Evolutionary conservation across 106 monocot genomes (phyloP).

Genomic region (Allium cepa): DNA sequence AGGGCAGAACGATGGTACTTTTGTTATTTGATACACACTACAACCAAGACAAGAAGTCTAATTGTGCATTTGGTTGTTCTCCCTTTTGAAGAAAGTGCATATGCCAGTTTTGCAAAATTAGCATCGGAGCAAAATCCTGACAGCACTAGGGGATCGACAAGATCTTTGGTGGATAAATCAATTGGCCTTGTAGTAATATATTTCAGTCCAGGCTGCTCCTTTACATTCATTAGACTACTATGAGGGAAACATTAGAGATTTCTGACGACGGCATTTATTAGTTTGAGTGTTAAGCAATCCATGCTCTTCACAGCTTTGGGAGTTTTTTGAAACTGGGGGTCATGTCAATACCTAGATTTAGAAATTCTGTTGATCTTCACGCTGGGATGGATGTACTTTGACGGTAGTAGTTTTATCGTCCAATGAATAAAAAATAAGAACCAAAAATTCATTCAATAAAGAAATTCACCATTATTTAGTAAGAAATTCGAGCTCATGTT

Average conservation of each 20-base stretch:
- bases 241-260: slow-evolving; percentile 89
- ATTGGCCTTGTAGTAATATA: slow-evolving; percentile 67
- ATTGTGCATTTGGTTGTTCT: slow-evolving; percentile 90
- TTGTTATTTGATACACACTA: slow-evolving; percentile 72
- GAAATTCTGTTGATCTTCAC: no score
- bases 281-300: no score
- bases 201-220: slow-evolving; percentile 94
- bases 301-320: no score
- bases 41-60: slow-evolving; percentile 92
- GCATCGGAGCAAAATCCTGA: slow-evolving; percentile 57
- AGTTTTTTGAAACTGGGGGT: no score
- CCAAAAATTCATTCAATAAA: no score
- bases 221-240: slow-evolving; percentile 68
- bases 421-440: no score
- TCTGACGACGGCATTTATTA: slow-evolving; percentile 36
- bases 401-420: no score
- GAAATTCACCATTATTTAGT: no score
- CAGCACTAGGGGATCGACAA: slow-evolving; percentile 27
- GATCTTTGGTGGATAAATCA: slow-evolving; percentile 43
- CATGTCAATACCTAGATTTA: no score
- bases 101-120: slow-evolving; percentile 74
- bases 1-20: slow-evolving; percentile 91
- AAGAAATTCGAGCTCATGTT: no score
- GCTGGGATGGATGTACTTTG: no score
- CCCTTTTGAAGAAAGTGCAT: slow-evolving; percentile 94